These are phyloP conservation scores for Aspergillus clavatus DNA, from an alignment of 2,329 filamentous ascomycete genomes.

Conservation along the genomic window DNA sequence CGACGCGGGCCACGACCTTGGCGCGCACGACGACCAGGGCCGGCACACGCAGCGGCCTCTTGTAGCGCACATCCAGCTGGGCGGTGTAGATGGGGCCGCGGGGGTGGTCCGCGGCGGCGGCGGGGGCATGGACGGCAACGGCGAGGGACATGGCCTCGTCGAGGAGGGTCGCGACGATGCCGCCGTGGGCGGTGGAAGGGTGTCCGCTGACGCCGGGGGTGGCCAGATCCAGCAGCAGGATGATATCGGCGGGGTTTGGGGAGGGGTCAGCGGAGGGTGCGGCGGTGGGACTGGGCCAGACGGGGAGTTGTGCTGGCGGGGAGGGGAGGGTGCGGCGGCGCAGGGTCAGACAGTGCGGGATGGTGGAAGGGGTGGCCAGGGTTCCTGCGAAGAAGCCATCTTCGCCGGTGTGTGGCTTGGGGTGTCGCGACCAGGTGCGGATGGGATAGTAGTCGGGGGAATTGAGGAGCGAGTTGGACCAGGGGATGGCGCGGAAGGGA, in stretches of 20 bases:
- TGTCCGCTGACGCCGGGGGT: conserved; percentile 38
- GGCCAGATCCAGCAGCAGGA: conserved; percentile 34
- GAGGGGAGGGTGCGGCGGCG: conserved; percentile 27
- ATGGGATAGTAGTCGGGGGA: conserved; percentile 36
- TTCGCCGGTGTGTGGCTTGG: conserved; percentile 39
- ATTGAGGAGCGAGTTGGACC: conserved; percentile 29
- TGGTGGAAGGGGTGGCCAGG: conserved; percentile 35
- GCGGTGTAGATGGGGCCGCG: conserved; percentile 35
- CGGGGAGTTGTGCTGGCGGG: conserved; percentile 16
- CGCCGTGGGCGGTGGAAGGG: conserved; percentile 38
- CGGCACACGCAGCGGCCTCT: conserved; percentile 33
- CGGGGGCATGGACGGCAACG: conserved; percentile 28
- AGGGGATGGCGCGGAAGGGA: conserved; percentile 25
- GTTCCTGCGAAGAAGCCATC: conserved; percentile 41
- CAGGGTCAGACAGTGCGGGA: conserved; percentile 39
- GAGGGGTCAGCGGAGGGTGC: conserved; percentile 18
- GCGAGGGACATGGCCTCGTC: conserved; percentile 44
- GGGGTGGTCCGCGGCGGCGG: conserved; percentile 17
- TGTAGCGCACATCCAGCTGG: conserved; percentile 40
- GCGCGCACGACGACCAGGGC: conserved; percentile 34
- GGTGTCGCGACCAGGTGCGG: conserved; percentile 36
- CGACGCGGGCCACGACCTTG: conserved; percentile 33
- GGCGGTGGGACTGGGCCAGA: conserved; percentile 24
- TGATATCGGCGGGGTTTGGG: conserved; percentile 31
- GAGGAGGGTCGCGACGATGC: conserved; percentile 37